Evolutionary conservation across 139 green algal species (phyloP).

Genomic region (Chlamydomonas urium): DNA sequence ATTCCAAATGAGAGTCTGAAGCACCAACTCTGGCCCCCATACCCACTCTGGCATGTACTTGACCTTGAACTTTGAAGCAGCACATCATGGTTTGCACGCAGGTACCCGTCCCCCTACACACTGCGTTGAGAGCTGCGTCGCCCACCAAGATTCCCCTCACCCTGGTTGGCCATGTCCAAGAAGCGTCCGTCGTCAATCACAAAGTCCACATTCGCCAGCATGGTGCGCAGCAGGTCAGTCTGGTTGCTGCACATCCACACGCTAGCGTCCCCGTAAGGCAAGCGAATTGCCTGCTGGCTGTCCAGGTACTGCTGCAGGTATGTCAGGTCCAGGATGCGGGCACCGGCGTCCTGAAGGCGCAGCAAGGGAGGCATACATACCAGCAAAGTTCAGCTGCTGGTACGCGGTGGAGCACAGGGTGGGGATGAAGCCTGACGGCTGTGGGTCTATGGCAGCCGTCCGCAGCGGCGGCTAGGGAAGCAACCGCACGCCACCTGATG

Average conservation of each 20-base stretch:
- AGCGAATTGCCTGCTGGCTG: not conserved
- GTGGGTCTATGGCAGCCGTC: no score
- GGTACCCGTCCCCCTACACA: no score
- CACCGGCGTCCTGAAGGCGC: conserved; percentile 43
- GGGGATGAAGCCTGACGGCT: no score
- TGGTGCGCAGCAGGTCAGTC: conserved; percentile 9
- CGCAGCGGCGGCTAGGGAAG: no score
- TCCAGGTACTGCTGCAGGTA: not conserved
- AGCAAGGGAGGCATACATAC: not conserved
- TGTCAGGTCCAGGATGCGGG: conserved; percentile 15
- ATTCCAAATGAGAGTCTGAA: no score
- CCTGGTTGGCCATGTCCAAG: conserved; percentile 20
- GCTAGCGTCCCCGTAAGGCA: not conserved
- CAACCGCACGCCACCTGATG: no score
- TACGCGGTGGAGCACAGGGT: not conserved
- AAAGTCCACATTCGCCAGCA: conserved; percentile 48
- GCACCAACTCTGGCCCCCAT: no score
- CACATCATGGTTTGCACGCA: not conserved
- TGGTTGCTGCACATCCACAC: not conserved
- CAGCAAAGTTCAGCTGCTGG: not conserved
- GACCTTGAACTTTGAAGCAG: no score
- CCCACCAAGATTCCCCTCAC: no score
- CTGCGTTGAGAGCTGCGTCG: no score
- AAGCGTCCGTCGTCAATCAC: conserved; percentile 66
- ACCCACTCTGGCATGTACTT: no score